Conservation (phyloP, 345 rosid genomes). For the Pistacia vera region DNA sequence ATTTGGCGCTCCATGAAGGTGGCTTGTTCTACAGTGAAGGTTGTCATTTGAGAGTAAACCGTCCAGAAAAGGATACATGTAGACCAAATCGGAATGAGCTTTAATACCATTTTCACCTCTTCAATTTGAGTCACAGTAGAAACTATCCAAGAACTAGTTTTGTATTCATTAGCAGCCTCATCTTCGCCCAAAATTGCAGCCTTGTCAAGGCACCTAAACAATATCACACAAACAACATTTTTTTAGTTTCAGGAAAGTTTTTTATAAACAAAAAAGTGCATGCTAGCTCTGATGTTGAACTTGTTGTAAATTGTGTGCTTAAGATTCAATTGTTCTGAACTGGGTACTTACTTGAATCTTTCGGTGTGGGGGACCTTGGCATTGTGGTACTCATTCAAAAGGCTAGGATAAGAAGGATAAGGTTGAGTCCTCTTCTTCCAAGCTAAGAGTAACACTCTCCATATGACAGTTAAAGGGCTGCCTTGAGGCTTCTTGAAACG, state of each 20-base stretch:
- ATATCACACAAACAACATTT: conserved; percentile 9
- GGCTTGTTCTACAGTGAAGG: conserved; percentile 88
- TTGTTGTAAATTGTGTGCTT: too few species aligned
- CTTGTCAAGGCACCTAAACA: conserved; percentile 71
- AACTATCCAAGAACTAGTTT: conserved; percentile 57
- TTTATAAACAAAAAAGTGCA: neutral
- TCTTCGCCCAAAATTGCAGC: conserved; percentile 57
- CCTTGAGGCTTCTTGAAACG: conserved; percentile 80
- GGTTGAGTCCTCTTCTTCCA: conserved; percentile 67
- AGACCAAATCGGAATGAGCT: conserved; percentile 85
- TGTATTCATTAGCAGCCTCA: conserved; percentile 26
- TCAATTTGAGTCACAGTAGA: conserved; percentile 80
- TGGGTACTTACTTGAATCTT: conserved; percentile 50
- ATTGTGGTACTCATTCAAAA: conserved; percentile 57
- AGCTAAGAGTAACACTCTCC: conserved; percentile 76
- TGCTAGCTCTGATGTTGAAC: neutral
- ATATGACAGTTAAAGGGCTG: conserved; percentile 80
- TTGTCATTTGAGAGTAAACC: conserved; percentile 89
- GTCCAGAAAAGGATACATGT: conserved; percentile 94
- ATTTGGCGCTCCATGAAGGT: conserved; percentile 65
- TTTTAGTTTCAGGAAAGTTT: neutral
- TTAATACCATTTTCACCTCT: conserved; percentile 79
- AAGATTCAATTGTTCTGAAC: neutral
- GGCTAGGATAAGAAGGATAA: conserved; percentile 59
- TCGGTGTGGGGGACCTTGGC: conserved; percentile 60